Evolutionary conservation across 2,329 filamentous ascomycete genomes (phyloP).

Genomic region (Exserohilum rostratum): DNA sequence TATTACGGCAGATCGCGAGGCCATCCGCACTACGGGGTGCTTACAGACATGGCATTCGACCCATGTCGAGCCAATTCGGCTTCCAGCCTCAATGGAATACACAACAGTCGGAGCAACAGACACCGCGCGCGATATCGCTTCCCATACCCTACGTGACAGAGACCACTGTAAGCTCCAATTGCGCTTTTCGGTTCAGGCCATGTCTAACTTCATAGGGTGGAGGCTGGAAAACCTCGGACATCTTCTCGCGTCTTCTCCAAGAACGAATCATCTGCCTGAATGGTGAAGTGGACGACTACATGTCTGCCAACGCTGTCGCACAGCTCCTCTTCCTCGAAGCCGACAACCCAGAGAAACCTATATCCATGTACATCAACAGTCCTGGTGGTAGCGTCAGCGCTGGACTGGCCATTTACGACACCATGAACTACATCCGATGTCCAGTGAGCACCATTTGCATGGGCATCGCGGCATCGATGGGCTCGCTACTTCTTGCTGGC

Average conservation of each 20-base stretch:
- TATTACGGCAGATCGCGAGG: slow-evolving; percentile 34
- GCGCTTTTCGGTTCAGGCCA: neutral
- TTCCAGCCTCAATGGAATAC: slow-evolving; percentile 29
- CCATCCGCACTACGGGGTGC: slow-evolving; percentile 17
- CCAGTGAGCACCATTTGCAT: slow-evolving; percentile 95
- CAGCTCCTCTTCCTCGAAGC: slow-evolving; percentile 98
- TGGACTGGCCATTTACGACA: slow-evolving; percentile 90
- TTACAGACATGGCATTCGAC: slow-evolving; percentile 24
- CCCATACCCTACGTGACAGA: slow-evolving; percentile 60
- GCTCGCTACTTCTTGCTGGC: slow-evolving; percentile 83
- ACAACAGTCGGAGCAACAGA: slow-evolving; percentile 25
- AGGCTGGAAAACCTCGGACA: slow-evolving; percentile 59
- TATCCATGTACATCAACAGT: slow-evolving; percentile 97
- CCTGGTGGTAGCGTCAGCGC: slow-evolving; percentile 93
- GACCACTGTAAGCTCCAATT: slow-evolving; percentile 49
- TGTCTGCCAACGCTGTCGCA: slow-evolving; percentile 92
- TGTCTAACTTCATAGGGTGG: slow-evolving; percentile 53
- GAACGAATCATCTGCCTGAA: slow-evolving; percentile 96
- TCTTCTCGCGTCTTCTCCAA: slow-evolving; percentile 56
- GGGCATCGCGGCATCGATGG: slow-evolving; percentile 95
- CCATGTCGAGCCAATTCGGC: slow-evolving; percentile 33
- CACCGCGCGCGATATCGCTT: slow-evolving; percentile 47
- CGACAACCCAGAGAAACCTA: slow-evolving; percentile 91
- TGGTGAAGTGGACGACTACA: slow-evolving; percentile 84
- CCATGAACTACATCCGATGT: slow-evolving; percentile 94